Percentiles rank a stretch among this genome's conserved stretches.
phyloP scores from a whole-genome alignment of 352 stramenopile species.

The Phytophthora crassamura region DNA sequence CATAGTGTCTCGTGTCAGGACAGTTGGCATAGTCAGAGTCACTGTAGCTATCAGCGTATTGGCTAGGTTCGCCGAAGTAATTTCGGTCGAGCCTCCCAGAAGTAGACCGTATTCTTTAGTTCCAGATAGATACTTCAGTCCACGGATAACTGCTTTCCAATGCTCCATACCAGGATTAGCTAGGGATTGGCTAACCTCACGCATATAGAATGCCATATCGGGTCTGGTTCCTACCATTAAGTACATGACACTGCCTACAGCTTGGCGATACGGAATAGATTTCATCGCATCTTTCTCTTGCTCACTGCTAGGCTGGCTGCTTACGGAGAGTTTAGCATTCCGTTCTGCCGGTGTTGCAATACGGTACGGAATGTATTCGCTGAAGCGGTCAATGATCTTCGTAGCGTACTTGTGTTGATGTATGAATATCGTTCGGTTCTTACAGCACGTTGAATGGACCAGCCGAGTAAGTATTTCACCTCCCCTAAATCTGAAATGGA shows the following conservation, averaged over 20 bases:
- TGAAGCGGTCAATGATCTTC: slow-evolving; percentile 26
- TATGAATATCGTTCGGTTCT: slow-evolving; percentile 28
- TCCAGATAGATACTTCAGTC: slow-evolving; percentile 20
- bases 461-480: slow-evolving; percentile 21
- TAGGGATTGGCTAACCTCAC: slow-evolving; percentile 29
- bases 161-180: slow-evolving; percentile 28
- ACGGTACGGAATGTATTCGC: slow-evolving; percentile 14
- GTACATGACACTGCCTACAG: slow-evolving; percentile 27
- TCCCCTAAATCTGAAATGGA: slow-evolving; percentile 25
- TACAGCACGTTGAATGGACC: slow-evolving; percentile 18
- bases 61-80: slow-evolving; percentile 3
- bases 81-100: slow-evolving; percentile 3
- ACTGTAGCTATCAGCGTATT: slow-evolving; percentile 8
- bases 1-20: slow-evolving; percentile 1
- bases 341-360: slow-evolving; percentile 13
- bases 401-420: slow-evolving; percentile 29
- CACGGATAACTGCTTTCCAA: slow-evolving; percentile 23
- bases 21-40: slow-evolving; percentile 20
- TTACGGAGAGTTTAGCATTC: slow-evolving; percentile 17
- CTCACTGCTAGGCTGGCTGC: slow-evolving; percentile 6
- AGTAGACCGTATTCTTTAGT: slow-evolving; percentile 18
- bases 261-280: slow-evolving; percentile 29
- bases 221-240: slow-evolving; percentile 24
- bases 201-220: slow-evolving; percentile 24
- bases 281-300: slow-evolving; percentile 18